Conservation (phyloP, 2,329 filamentous ascomycete genomes). For the Microcera coccophila region DNA sequence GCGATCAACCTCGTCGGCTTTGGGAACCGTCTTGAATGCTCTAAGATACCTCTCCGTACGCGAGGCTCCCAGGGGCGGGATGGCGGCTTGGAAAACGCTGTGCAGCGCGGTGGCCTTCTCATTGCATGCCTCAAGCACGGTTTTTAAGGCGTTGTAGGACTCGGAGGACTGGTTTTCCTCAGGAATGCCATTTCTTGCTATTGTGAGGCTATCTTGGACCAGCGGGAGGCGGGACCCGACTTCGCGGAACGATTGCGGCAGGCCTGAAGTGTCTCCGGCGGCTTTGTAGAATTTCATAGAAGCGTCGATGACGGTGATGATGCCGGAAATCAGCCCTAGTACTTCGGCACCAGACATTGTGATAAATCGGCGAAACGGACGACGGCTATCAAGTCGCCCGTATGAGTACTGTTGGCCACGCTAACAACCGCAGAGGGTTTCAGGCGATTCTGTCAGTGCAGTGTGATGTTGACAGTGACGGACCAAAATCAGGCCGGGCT, state of each 20-base stretch:
- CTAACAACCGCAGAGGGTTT: too few species aligned
- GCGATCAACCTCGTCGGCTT: slow-evolving; percentile 21
- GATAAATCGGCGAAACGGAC: background rate
- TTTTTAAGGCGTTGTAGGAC: slow-evolving; percentile 3
- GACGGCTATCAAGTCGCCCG: too few species aligned
- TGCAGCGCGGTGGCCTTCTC: slow-evolving; percentile 18
- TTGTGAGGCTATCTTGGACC: slow-evolving; percentile 18
- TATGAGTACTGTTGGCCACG: too few species aligned
- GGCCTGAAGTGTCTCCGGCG: slow-evolving; percentile 17
- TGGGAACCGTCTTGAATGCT: slow-evolving; percentile 19
- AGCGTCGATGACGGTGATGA: slow-evolving; percentile 27
- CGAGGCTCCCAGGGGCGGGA: slow-evolving; percentile 13
- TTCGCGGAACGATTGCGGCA: slow-evolving; percentile 24
- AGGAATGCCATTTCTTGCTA: slow-evolving; percentile 1
- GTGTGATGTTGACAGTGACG: too few species aligned
- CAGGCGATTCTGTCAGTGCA: too few species aligned
- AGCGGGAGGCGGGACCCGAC: slow-evolving; percentile 23
- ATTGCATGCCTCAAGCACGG: slow-evolving; percentile 18
- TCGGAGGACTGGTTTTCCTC: background rate
- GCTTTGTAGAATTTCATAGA: slow-evolving; percentile 24
- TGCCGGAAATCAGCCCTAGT: slow-evolving; percentile 24
- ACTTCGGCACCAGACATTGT: slow-evolving; percentile 17
- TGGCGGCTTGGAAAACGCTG: slow-evolving; percentile 14
- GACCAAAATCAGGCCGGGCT: too few species aligned
- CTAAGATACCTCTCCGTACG: slow-evolving; percentile 15